Evolutionary conservation across 352 stramenopile genomes (phyloP), one percentile per base, ranked within the genome.

Genomic region (Thalassiosira ordinaria): DNA sequence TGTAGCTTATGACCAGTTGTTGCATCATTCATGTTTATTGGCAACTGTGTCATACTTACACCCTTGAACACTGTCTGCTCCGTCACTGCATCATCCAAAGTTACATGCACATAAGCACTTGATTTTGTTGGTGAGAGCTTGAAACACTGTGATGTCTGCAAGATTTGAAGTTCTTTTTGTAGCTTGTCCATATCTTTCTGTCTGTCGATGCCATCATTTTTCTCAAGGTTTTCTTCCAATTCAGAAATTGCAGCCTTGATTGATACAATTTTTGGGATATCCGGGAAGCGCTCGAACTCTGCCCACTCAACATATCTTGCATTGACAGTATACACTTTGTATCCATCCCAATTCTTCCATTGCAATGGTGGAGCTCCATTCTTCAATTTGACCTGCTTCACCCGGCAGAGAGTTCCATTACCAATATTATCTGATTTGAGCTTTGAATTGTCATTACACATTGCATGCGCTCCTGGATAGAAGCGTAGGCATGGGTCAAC

Each of bases 1-100:
- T 80, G 72, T 9, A 80, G 64, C 20, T 80, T 80, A 41, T 80
- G 72, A 0, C 61, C 62, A 16, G 72, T 80, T 13, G 74, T 78
- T 18, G 65, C 74, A 47, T 59, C 27, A 22, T 82, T 82, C 6
- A 61, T 29, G 18, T 71, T 82, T 4, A 82, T 13, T 29, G 74
- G 74, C 1, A 82, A 13, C 49, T 82, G 74, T 14, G 33, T 74
- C 2, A 78, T 47, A 57, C 27, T 60, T 13, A 55, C 51, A 41
- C 14, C 51, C 31, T 27, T 55, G 6, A 63, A 47, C 26, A 18
- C 11, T 39, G 22, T 3, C 2, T 11, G 4, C 29, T 62, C 31
- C 22, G 4, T 62, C 16, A 41, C 26, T 27, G 51, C 51, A 60
- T 60, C 22, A 31, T 60, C 27, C 11, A 39, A 14, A 11, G 24